Base-by-base conservation (phyloP, 2,329 filamentous ascomycete genomes). In the Pseudopyricularia javanii region DNA sequence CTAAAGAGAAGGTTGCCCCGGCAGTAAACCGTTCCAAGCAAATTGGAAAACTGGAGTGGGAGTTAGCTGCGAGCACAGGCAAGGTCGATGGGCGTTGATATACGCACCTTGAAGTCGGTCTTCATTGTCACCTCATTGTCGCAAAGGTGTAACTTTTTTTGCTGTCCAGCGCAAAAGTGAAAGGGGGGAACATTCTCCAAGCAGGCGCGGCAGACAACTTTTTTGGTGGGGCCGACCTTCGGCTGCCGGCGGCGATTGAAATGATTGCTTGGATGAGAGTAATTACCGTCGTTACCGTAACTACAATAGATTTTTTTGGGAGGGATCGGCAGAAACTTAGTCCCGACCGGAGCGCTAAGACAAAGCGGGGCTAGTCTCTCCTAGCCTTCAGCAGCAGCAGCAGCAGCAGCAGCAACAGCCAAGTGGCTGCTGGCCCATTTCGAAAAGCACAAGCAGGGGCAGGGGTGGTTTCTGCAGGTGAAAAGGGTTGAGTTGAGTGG, bases 1-100 rank as follows among this genome's bases (percentile, higher is more conserved):
- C 88, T 94, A 75, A 94, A 98, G 66, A 96, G 79, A 64, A 98
- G 80, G 68, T 97, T 98, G 71, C 94, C 93, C 80, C 91, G 88
- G 74, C 90, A 89, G 76, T 97, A 98, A 66, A 98, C 93, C 61
- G 93, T 98, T 66, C 93, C 94, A 64, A 98, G 81, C 67, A 98
- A 80, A 72, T 97, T 98, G 68, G 91, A 95, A 73, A 98, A 98
- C 91, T 96, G 63, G 2, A 45, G 14, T 40, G 47, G 5, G 22
- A 28, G 49, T 50, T 5, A 50, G 32, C 12, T 9, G 22, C 1
- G 20, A 17, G 22, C 7, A 37, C 15, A 7, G 17, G 35, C 15
- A 4, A 43, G 20, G 7, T 12, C 6, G 4, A 14, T 45, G 22
- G 22, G 12, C 4, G 12, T 28, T 17, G n/a, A 5, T 14, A 32